These are phyloP conservation scores for Boletellus emodensis DNA, from an alignment of 768 basidiomycete species.

Conservation along the genomic window DNA sequence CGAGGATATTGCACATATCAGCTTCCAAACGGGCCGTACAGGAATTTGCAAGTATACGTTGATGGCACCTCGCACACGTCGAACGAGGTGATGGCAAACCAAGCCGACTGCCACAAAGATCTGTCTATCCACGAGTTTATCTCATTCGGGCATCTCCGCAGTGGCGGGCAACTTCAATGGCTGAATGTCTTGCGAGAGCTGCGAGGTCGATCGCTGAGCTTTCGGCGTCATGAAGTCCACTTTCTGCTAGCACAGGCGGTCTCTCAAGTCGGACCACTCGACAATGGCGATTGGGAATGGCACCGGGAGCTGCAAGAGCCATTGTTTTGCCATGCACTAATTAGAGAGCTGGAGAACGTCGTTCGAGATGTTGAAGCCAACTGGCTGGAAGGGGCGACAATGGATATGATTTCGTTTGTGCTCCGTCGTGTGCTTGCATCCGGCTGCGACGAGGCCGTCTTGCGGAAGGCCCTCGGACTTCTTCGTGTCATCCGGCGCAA, in stretches of 20 bases:
- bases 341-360: slow-evolving; percentile 34
- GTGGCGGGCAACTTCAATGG: slow-evolving; percentile 46
- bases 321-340: slow-evolving; percentile 34
- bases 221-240: slow-evolving; percentile 39
- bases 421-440: slow-evolving; percentile 36
- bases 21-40: slow-evolving; percentile 33
- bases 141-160: slow-evolving; percentile 42
- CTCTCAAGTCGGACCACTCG: slow-evolving; percentile 38
- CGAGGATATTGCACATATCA: slow-evolving; percentile 27
- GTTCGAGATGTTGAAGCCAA: slow-evolving; percentile 35
- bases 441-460: slow-evolving; percentile 5
- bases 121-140: slow-evolving; percentile 44
- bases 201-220: slow-evolving; percentile 34
- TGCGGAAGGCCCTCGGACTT: slow-evolving; percentile 17
- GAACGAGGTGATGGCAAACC: slow-evolving; percentile 41
- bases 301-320: slow-evolving; percentile 35
- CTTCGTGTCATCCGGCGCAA: slow-evolving; percentile 31
- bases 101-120: slow-evolving; percentile 37
- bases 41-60: slow-evolving; percentile 36
- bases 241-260: slow-evolving; percentile 41
- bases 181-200: slow-evolving; percentile 46
- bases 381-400: slow-evolving; percentile 36
- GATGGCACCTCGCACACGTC: slow-evolving; percentile 36
- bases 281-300: slow-evolving; percentile 30
- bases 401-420: slow-evolving; percentile 34